Evolutionary conservation across 2,329 filamentous ascomycete species (phyloP).

Genomic region (Fonsecaea pugnacius): DNA sequence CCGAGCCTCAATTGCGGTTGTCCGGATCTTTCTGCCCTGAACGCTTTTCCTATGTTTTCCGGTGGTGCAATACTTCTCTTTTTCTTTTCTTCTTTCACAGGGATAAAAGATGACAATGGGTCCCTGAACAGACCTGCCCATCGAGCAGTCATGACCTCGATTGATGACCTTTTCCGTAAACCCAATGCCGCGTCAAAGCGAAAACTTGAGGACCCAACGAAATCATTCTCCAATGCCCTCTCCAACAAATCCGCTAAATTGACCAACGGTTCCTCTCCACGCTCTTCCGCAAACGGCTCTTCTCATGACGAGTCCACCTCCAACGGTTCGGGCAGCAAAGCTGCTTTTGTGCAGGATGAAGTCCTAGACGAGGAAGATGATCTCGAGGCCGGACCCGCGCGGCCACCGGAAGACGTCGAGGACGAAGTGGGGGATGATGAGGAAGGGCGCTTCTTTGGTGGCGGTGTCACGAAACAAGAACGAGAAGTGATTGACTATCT

Average conservation of each 20-base stretch:
- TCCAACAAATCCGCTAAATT: slow-evolving; percentile 38
- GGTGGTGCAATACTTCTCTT: background rate
- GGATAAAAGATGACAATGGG: background rate
- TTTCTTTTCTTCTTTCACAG: background rate
- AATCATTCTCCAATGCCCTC: slow-evolving; percentile 30
- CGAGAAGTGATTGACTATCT: slow-evolving; percentile 86
- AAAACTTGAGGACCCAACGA: slow-evolving; percentile 36
- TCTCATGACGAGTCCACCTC: slow-evolving; percentile 16
- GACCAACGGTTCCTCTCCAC: slow-evolving; percentile 34
- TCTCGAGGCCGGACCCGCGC: slow-evolving; percentile 58
- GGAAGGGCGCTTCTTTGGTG: slow-evolving; percentile 93
- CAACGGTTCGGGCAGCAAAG: slow-evolving; percentile 23
- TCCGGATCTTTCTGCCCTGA: slow-evolving; percentile 1
- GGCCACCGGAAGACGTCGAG: slow-evolving; percentile 60
- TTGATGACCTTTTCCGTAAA: slow-evolving; percentile 35
- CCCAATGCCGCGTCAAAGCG: slow-evolving; percentile 34
- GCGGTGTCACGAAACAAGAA: slow-evolving; percentile 81
- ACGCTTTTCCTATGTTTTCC: slow-evolving; percentile 2
- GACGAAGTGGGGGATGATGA: slow-evolving; percentile 73
- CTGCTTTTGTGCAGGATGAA: slow-evolving; percentile 34
- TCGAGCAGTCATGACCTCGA: slow-evolving; percentile 29
- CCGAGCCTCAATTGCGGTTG: slow-evolving; percentile 9
- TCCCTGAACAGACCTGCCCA: slow-evolving; percentile 5
- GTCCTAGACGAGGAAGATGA: slow-evolving; percentile 49
- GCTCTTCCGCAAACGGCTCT: slow-evolving; percentile 21